A percentile compares a stretch with the other conserved stretches of the same genome.
Conservation (phyloP, 306 rosid species). For the Vigna mungo region DNA sequence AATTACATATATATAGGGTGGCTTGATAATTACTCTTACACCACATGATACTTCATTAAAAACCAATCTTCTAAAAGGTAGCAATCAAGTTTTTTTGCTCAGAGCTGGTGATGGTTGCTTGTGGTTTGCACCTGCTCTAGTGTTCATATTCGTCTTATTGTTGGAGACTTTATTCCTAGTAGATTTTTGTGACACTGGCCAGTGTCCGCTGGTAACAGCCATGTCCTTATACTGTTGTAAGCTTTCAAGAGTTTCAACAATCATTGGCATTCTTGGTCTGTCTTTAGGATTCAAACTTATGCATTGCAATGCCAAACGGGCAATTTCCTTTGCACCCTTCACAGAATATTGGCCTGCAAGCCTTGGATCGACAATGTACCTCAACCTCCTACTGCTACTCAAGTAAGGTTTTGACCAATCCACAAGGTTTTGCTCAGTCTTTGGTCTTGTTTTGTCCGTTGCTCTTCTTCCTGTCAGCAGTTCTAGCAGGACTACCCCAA, state of each 20-base stretch:
- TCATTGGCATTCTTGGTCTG: slow-evolving; percentile 79
- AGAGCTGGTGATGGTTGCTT: slow-evolving; percentile 53
- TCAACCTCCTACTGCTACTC: slow-evolving; percentile 63
- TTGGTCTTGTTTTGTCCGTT: slow-evolving; percentile 75
- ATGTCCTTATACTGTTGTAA: slow-evolving; percentile 82
- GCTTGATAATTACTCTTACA: slow-evolving; percentile 37
- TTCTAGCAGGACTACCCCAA: slow-evolving; percentile 89
- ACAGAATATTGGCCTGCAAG: slow-evolving; percentile 89
- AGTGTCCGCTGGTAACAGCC: slow-evolving; percentile 85
- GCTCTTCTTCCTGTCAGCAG: slow-evolving; percentile 87
- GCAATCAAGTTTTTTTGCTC: slow-evolving; percentile 47
- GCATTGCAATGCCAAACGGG: slow-evolving; percentile 75
- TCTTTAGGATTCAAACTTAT: slow-evolving; percentile 82
- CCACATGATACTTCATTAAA: slow-evolving; percentile 43
- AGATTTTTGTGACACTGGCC: slow-evolving; percentile 74
- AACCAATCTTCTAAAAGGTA: slow-evolving; percentile 38
- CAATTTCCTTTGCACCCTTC: slow-evolving; percentile 83
- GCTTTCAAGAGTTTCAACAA: slow-evolving; percentile 80
- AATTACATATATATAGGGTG: slow-evolving; percentile 42
- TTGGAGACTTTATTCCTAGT: slow-evolving; percentile 62
- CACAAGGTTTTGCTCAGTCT: slow-evolving; percentile 80
- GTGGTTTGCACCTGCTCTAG: slow-evolving; percentile 48
- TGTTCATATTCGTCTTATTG: slow-evolving; percentile 52
- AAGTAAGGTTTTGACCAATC: slow-evolving; percentile 93
- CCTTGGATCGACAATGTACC: slow-evolving; percentile 80